These are phyloP conservation scores for Casuarina equisetifolia DNA, from an alignment of 306 rosid genomes.

Conservation along the genomic window DNA sequence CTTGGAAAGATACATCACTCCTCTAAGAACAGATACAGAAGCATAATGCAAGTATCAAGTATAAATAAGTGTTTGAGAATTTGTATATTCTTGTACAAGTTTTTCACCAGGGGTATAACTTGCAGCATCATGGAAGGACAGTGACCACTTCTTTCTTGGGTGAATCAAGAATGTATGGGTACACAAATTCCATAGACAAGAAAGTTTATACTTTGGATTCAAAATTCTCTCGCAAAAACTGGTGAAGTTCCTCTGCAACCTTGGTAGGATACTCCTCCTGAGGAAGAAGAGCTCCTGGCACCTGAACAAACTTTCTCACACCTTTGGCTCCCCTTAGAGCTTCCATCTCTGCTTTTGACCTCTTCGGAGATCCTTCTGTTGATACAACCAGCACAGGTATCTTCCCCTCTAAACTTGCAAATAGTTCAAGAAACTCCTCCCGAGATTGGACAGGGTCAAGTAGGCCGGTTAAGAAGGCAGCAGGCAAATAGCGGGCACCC, in stretches of 20 bases:
- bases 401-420: conserved; percentile 68
- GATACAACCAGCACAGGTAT: conserved; percentile 72
- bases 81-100: conserved; percentile 29
- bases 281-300: conserved; percentile 95
- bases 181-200: background rate
- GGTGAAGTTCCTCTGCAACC: conserved; percentile 78
- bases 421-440: conserved; percentile 78
- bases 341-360: conserved; percentile 97
- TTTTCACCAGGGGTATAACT: conserved; percentile 4
- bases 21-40: background rate
- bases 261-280: conserved; percentile 84
- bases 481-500: conserved; percentile 83
- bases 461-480: conserved; percentile 80
- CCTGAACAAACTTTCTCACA: conserved; percentile 81
- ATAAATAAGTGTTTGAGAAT: background rate
- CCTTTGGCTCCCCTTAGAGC: conserved; percentile 87
- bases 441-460: conserved; percentile 85
- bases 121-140: background rate
- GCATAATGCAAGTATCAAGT: background rate
- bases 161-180: background rate
- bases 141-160: background rate
- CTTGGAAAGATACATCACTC: background rate
- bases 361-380: conserved; percentile 71
- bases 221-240: conserved; percentile 66
- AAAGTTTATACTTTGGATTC: conserved; percentile 26